These are phyloP conservation scores for Cystobasidium pallidum DNA, from an alignment of 1,284 basidiomycete genomes.

Conservation along the genomic window DNA sequence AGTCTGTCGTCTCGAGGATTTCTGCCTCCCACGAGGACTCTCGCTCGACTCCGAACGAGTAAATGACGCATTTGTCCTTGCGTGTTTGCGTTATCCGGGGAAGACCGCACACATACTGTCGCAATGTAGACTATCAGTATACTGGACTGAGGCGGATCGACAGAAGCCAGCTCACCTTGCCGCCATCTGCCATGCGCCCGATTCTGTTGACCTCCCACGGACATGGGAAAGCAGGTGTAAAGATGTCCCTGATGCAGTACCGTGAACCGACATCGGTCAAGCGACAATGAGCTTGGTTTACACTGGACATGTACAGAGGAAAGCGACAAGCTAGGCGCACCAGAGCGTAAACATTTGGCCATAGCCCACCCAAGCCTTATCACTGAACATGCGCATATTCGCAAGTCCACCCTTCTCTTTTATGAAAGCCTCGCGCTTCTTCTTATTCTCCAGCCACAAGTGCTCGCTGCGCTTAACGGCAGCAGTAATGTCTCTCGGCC, in stretches of 20 bases:
- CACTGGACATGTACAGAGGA: background rate
- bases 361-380: constrained; percentile 35
- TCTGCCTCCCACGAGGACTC: constrained; percentile 42
- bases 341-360: constrained; percentile 36
- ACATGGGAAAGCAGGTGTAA: constrained; percentile 42
- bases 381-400: constrained; percentile 35
- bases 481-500: constrained; percentile 30
- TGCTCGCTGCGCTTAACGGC: constrained; percentile 35
- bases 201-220: constrained; percentile 40
- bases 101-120: constrained; percentile 40
- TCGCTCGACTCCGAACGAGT: constrained; percentile 42
- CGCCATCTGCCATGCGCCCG: constrained; percentile 41
- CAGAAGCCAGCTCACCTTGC: constrained; percentile 23
- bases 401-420: constrained; percentile 26
- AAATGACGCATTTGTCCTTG: constrained; percentile 37
- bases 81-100: constrained; percentile 39
- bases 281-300: background rate
- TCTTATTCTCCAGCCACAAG: constrained; percentile 29
- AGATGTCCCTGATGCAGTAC: constrained; percentile 34
- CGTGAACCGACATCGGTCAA: background rate
- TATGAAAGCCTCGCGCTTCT: constrained; percentile 31
- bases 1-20: constrained; percentile 32
- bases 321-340: background rate
- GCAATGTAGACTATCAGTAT: background rate
- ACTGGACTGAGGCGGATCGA: background rate